Evolutionary conservation across 306 rosid species (phyloP), one percentile per base, ranked within the genome.

Genomic region (Corylus heterophylla): DNA sequence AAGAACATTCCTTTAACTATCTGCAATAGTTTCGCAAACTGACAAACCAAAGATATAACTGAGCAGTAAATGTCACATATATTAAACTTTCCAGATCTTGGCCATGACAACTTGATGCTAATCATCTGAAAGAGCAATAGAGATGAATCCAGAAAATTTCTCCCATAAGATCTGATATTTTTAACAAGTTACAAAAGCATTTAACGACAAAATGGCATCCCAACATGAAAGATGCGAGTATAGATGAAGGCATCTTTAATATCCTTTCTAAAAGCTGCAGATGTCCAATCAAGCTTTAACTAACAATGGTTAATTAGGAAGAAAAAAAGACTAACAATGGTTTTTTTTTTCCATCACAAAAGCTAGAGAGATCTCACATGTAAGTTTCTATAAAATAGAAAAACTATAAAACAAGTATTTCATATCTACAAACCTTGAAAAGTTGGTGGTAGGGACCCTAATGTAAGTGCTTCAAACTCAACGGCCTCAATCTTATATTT

Each of bases 391-490:
- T 50, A 8, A 49, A 64, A 55, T 39, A 42, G n/a, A 72, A 37
- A 72, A 74, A 52, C 63, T 42, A 25, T 44, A 58, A 8, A 68
- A 82, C 74, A 73, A 54, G 66, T 61, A 68, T 42, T 29, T 50
- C 81, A 68, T 8, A 76, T 68, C 4, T 45, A 58, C 80, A 22
- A 79, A 94, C 97, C 98, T 87, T 94, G 98, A 85, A 94, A 94
- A 77, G 97, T 92, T 67, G 94, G 98, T 2, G 97, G 98, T 71
- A 94, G 81, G 48, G 89, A 73, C 74, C 98, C 98, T 16, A 94
- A 70, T 10, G 98, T 92, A 64, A 94, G 88, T 58, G 66, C 83
- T 84, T 94, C 93, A 76, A 94, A 92, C 37, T 90, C 94, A 59
- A 92, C 88, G 1, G 97, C 82, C 12, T 94, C 97, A 7, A 94